A percentile compares a stretch with the other conserved stretches of the same genome.
These are phyloP conservation scores for Wickerhamia fluorescens DNA, from an alignment of 805 yeast species.

Conservation along the genomic window DNA sequence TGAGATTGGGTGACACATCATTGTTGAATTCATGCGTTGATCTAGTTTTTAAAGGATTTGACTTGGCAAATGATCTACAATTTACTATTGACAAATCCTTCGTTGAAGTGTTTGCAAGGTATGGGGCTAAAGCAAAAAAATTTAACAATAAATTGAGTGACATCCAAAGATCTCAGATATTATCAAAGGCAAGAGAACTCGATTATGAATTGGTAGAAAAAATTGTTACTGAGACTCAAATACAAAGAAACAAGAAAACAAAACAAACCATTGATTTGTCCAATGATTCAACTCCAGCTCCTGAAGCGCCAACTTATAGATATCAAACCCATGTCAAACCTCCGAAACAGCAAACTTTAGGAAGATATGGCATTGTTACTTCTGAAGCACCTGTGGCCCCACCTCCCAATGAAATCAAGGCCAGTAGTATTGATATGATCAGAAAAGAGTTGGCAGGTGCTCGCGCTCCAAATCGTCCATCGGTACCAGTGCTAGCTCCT, in stretches of 20 bases:
- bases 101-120: conserved; percentile 50
- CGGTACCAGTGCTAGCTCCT: conserved; percentile 21
- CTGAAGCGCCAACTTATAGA: conserved; percentile 10
- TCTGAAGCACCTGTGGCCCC: conserved; percentile 28
- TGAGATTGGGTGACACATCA: conserved; percentile 74
- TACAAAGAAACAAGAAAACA: conserved; percentile 5
- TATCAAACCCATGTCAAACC: conserved; percentile 20
- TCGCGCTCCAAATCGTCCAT: conserved; percentile 10
- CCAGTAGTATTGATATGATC: conserved; percentile 27
- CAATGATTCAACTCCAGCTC: conserved; percentile 5
- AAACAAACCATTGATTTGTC: conserved; percentile 4
- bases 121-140: conserved; percentile 59
- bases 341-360: conserved; percentile 29
- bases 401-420: conserved; percentile 23
- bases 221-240: conserved; percentile 21
- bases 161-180: conserved; percentile 57
- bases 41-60: conserved; percentile 59
- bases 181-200: conserved; percentile 52
- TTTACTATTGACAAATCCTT: conserved; percentile 47
- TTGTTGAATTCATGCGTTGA: conserved; percentile 67
- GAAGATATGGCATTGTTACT: conserved; percentile 28
- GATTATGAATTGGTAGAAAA: conserved; percentile 48
- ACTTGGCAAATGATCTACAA: conserved; percentile 50
- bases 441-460: conserved; percentile 23
- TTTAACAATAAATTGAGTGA: conserved; percentile 64